Evolutionary conservation across 805 yeast species (phyloP).

Genomic region (Grigorovia jiainica): DNA sequence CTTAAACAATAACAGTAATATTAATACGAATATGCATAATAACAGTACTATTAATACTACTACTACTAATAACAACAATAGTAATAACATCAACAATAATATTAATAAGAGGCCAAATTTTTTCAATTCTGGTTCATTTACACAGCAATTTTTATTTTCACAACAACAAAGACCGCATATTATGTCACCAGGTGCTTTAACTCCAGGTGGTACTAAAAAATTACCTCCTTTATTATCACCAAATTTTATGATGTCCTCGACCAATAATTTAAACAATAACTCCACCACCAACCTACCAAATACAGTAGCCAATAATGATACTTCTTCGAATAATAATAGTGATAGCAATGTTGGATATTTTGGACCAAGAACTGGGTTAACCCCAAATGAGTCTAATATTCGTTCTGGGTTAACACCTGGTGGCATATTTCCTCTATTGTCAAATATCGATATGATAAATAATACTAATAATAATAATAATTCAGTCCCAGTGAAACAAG

Average conservation of each 20-base stretch:
- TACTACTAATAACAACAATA: not conserved
- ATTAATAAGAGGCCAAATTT: not conserved
- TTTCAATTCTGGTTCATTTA: conserved; percentile 1
- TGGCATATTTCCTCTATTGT: conserved; percentile 16
- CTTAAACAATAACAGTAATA: not conserved
- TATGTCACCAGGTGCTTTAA: conserved; percentile 36
- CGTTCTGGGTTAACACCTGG: conserved; percentile 63
- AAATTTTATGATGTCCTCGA: not conserved
- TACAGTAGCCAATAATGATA: not conserved
- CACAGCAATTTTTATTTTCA: conserved; percentile 1
- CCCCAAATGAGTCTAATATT: conserved; percentile 67
- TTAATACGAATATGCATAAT: not conserved
- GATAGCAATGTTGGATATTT: conserved; percentile 3
- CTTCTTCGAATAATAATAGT: not conserved
- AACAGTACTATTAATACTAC: not conserved
- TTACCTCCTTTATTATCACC: conserved; percentile 34
- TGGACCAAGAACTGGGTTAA: conserved; percentile 45
- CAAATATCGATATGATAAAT: conserved; percentile 7
- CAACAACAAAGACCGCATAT: conserved; percentile 13
- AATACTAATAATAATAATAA: not conserved
- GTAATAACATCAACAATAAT: not conserved
- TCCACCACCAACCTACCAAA: not conserved
- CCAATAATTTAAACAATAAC: not conserved
- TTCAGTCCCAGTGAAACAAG: no score
- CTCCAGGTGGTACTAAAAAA: conserved; percentile 50